These are phyloP conservation scores for Barnettozyma salicaria DNA, from an alignment of 805 yeast species.

Conservation along the genomic window DNA sequence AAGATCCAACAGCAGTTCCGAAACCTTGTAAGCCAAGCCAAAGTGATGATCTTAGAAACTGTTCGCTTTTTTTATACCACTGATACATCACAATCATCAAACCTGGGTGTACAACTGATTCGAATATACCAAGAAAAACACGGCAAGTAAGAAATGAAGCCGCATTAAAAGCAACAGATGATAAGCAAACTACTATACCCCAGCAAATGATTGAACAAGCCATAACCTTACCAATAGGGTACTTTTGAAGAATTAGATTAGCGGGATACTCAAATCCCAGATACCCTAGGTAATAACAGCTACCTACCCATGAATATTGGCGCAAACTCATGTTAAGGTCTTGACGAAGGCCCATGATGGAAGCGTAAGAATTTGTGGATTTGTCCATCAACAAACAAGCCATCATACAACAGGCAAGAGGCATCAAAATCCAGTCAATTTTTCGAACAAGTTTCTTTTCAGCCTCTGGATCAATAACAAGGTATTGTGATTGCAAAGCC, in stretches of 20 bases:
- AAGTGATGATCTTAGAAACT: conserved; percentile 36
- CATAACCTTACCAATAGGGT: conserved; percentile 50
- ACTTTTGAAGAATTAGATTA: conserved; percentile 41
- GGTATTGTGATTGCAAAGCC: not conserved
- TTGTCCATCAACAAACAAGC: conserved; percentile 59
- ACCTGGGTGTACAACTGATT: conserved; percentile 50
- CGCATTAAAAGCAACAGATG: conserved; percentile 35
- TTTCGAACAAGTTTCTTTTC: conserved; percentile 38
- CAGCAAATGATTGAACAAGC: conserved; percentile 47
- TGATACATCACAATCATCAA: conserved; percentile 50
- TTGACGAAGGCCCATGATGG: conserved; percentile 44
- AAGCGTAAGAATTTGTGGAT: conserved; percentile 43
- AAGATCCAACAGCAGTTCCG: conserved; percentile 44
- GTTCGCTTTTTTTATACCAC: conserved; percentile 48
- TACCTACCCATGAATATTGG: conserved; percentile 50
- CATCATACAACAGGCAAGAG: conserved; percentile 44
- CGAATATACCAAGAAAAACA: conserved; percentile 45
- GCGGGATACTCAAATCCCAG: conserved; percentile 50
- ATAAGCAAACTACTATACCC: conserved; percentile 54
- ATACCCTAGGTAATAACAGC: conserved; percentile 61
- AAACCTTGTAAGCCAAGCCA: conserved; percentile 42
- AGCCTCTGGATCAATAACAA: conserved; percentile 21
- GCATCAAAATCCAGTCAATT: conserved; percentile 45
- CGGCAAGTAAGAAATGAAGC: conserved; percentile 42
- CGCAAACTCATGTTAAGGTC: conserved; percentile 41